Percentiles rank a stretch among this genome's conserved stretches.
phyloP scores from a whole-genome alignment of 495 filamentous ascomycete genomes.

The Haplographium delicatum region DNA sequence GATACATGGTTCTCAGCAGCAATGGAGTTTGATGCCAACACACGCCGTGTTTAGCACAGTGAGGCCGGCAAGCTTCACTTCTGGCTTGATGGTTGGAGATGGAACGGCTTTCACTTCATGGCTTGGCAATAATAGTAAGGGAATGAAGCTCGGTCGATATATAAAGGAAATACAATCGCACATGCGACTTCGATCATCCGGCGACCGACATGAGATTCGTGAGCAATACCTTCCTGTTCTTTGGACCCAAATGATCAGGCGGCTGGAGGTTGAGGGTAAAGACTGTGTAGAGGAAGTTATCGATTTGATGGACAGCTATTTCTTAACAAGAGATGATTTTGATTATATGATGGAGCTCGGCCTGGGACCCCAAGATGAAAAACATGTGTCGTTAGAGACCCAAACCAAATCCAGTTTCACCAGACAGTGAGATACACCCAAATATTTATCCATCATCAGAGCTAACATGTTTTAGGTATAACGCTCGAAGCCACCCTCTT shows the following conservation, averaged over 20 bases:
- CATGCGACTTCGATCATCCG: slow-evolving; percentile 86
- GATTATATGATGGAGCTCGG: slow-evolving; percentile 90
- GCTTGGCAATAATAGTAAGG: slow-evolving; percentile 93
- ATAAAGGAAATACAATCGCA: slow-evolving; percentile 95
- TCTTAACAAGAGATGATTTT: slow-evolving; percentile 90
- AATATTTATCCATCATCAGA: not conserved
- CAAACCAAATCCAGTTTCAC: slow-evolving; percentile 89
- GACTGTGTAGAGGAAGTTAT: slow-evolving; percentile 60
- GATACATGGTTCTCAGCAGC: slow-evolving; percentile 97
- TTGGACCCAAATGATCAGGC: slow-evolving; percentile 75
- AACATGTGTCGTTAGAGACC: slow-evolving; percentile 68
- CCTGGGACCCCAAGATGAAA: slow-evolving; percentile 74
- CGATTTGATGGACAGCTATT: slow-evolving; percentile 90
- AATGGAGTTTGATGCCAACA: slow-evolving; percentile 96
- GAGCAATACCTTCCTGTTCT: slow-evolving; percentile 89
- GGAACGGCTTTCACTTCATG: slow-evolving; percentile 72
- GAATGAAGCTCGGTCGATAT: slow-evolving; percentile 76
- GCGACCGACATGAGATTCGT: slow-evolving; percentile 89
- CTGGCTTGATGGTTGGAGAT: slow-evolving; percentile 62
- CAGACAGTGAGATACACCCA: slow-evolving; percentile 52
- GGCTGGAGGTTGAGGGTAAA: slow-evolving; percentile 66
- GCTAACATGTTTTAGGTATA: slow-evolving; percentile 59
- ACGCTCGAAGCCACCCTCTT: slow-evolving; percentile 76
- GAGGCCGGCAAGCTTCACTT: slow-evolving; percentile 81
- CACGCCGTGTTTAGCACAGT: slow-evolving; percentile 98